Conservation (phyloP, 306 rosid species). For the Canavalia ensiformis region DNA sequence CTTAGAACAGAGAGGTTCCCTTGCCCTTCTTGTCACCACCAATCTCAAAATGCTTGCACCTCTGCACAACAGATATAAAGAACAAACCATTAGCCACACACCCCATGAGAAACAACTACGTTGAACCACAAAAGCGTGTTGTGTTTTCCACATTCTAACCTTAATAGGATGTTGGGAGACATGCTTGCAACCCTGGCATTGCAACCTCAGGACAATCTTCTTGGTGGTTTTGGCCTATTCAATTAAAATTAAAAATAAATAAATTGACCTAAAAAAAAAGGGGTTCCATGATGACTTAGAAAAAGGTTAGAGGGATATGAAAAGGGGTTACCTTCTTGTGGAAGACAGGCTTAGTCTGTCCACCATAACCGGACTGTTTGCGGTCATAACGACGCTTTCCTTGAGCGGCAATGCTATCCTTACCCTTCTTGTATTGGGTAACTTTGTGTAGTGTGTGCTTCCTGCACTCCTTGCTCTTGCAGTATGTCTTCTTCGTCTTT, state of each 20-base stretch:
- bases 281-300: not conserved
- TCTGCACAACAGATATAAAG: slow-evolving; percentile 50
- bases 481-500: slow-evolving; percentile 69
- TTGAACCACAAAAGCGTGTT: not conserved
- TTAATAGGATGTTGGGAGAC: slow-evolving; percentile 65
- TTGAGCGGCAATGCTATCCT: slow-evolving; percentile 66
- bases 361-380: slow-evolving; percentile 70
- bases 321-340: slow-evolving; percentile 56
- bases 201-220: slow-evolving; percentile 68
- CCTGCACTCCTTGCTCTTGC: slow-evolving; percentile 67
- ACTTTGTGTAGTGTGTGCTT: slow-evolving; percentile 68
- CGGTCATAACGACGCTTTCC: slow-evolving; percentile 70
- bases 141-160: slow-evolving; percentile 40
- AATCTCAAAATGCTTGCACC: slow-evolving; percentile 74
- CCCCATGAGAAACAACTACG: not conserved
- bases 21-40: slow-evolving; percentile 75
- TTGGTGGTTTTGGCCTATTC: slow-evolving; percentile 67
- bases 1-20: slow-evolving; percentile 67
- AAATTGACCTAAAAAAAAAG: not conserved
- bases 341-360: slow-evolving; percentile 70
- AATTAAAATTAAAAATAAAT: not conserved
- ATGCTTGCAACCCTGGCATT: slow-evolving; percentile 69
- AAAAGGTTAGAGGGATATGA: not conserved
- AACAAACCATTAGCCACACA: not conserved
- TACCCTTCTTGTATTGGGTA: slow-evolving; percentile 68